Evolutionary conservation across 345 rosid genomes (phyloP).

Genomic region (Lumnitzera racemosa): DNA sequence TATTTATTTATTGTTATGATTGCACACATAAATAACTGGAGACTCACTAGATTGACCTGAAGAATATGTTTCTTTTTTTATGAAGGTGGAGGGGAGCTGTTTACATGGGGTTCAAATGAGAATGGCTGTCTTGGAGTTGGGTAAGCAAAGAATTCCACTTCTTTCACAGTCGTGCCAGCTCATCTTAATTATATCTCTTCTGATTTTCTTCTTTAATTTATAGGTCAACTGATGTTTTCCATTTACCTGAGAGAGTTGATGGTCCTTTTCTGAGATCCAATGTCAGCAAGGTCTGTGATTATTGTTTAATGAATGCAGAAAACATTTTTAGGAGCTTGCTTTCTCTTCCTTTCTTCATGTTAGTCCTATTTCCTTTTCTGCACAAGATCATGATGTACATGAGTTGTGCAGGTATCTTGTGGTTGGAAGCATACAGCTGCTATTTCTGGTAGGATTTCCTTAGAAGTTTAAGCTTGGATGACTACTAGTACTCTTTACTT

Average conservation of each 20-base stretch:
- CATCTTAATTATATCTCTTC: constrained; percentile 7
- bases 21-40: too few relatives aligned
- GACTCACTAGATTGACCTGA: too few relatives aligned
- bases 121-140: constrained; percentile 93
- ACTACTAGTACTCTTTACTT: too few relatives aligned
- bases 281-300: constrained; percentile 43
- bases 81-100: constrained; percentile 70
- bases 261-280: constrained; percentile 61
- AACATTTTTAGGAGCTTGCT: not conserved
- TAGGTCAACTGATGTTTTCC: constrained; percentile 57
- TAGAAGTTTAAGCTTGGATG: too few relatives aligned
- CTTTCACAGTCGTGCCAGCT: not conserved
- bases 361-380: not conserved
- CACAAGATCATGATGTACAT: not conserved
- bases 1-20: too few relatives aligned
- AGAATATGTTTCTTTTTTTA: not conserved
- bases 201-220: constrained; percentile 8
- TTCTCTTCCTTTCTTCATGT: not conserved
- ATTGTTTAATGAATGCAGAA: not conserved
- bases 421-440: constrained; percentile 99
- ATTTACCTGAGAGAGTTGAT: constrained; percentile 67
- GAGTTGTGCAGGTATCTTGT: constrained; percentile 63
- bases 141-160: constrained; percentile 21
- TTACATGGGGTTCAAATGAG: constrained; percentile 89
- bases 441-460: constrained; percentile 52